These are phyloP conservation scores for Yamadazyma friedrichii DNA, from an alignment of 1,139 yeast species.

Conservation along the genomic window DNA sequence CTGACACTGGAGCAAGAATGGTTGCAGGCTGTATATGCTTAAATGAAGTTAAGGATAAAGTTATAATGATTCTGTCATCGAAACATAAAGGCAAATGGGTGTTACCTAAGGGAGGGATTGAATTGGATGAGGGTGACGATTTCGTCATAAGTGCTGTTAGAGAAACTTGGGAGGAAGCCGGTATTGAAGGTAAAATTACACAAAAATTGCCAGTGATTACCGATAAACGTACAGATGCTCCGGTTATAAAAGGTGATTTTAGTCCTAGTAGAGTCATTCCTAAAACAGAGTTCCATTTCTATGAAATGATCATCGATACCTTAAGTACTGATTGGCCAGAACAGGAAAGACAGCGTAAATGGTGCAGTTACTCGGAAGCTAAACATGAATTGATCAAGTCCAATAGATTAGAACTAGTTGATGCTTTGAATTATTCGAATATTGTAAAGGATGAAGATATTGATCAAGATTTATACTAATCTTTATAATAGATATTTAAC, in stretches of 20 bases:
- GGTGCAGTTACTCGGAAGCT: slow-evolving; percentile 80
- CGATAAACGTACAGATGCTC: slow-evolving; percentile 64
- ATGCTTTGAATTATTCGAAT: slow-evolving; percentile 59
- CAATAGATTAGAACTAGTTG: slow-evolving; percentile 66
- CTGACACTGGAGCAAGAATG: slow-evolving; percentile 70
- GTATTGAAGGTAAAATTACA: slow-evolving; percentile 66
- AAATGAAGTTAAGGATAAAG: slow-evolving; percentile 53
- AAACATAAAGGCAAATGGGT: slow-evolving; percentile 74
- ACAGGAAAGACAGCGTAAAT: slow-evolving; percentile 55
- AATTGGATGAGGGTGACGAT: slow-evolving; percentile 71
- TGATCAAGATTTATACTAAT: slow-evolving; percentile 5
- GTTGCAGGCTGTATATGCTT: slow-evolving; percentile 91
- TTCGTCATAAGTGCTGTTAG: slow-evolving; percentile 61
- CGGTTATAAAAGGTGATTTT: slow-evolving; percentile 40
- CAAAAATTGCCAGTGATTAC: slow-evolving; percentile 60
- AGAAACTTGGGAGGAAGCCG: slow-evolving; percentile 99
- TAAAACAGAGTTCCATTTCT: slow-evolving; percentile 80
- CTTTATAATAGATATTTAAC: slow-evolving; percentile 2
- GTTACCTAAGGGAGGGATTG: slow-evolving; percentile 95
- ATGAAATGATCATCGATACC: slow-evolving; percentile 62
- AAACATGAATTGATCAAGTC: slow-evolving; percentile 57
- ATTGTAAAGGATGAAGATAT: slow-evolving; percentile 33
- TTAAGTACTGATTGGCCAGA: slow-evolving; percentile 79
- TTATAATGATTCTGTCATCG: slow-evolving; percentile 75
- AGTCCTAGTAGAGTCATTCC: slow-evolving; percentile 48